Conservation (phyloP, 2,329 filamentous ascomycete genomes). For the Aureobasidium zeae region DNA sequence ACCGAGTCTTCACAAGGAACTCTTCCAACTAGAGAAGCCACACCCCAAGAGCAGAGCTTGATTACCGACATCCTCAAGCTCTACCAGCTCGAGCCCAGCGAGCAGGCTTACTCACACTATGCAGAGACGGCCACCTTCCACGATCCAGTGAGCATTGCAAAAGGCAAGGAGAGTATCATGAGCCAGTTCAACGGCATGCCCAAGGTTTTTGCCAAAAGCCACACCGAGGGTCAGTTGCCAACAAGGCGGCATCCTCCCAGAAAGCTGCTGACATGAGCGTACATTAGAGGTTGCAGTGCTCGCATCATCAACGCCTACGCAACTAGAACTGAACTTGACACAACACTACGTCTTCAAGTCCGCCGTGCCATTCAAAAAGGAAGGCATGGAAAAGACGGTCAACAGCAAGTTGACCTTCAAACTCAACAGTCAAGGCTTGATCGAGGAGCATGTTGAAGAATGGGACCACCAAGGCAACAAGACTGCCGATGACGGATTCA, state of each 20-base stretch:
- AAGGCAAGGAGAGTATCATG: constrained; percentile 23
- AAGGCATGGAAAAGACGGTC: constrained; percentile 21
- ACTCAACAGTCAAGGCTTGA: constrained; percentile 21
- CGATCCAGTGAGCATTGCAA: constrained; percentile 24
- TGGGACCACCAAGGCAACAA: constrained; percentile 24
- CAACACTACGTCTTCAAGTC: constrained; percentile 26
- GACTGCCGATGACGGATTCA: constrained; percentile 23
- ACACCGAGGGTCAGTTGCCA: constrained; percentile 18
- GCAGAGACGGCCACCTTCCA: constrained; percentile 22
- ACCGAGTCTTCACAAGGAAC: constrained; percentile 11
- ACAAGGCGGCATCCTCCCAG: too few species aligned
- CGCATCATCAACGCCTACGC: constrained; percentile 15
- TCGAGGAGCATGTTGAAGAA: constrained; percentile 24
- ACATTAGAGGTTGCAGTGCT: constrained; percentile 16
- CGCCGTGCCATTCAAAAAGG: constrained; percentile 17
- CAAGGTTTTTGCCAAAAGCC: constrained; percentile 22
- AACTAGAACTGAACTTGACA: constrained; percentile 22
- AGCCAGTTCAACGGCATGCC: constrained; percentile 26
- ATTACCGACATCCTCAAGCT: constrained; percentile 23
- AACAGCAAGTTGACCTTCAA: constrained; percentile 23
- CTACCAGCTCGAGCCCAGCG: constrained; percentile 21
- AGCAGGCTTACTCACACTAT: constrained; percentile 23
- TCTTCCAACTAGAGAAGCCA: constrained; percentile 2
- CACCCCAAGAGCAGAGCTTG: constrained; percentile 15
- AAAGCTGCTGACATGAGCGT: background rate